A percentile compares a stretch with the other conserved stretches of the same genome.
Evolutionary conservation across 306 rosid genomes (phyloP).

Genomic region (Inga laurina): DNA sequence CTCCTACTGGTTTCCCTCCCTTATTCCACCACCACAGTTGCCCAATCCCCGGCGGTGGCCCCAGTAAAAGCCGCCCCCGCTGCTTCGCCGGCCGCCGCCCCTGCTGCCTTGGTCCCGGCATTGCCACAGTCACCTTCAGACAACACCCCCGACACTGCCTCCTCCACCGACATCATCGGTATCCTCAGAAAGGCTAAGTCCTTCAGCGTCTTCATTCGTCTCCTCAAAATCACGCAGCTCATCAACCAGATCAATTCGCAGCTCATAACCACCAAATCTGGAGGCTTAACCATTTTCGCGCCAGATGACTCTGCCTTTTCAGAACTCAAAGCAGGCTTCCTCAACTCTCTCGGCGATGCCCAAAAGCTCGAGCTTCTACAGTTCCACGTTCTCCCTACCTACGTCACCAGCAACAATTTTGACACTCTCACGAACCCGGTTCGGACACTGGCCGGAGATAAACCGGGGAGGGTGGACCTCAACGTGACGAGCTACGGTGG

Average conservation of each 20-base stretch:
- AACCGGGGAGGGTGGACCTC: slow-evolving; percentile 49
- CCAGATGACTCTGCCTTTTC: slow-evolving; percentile 60
- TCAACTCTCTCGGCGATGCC: slow-evolving; percentile 52
- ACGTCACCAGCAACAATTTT: slow-evolving; percentile 57
- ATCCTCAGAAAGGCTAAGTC: slow-evolving; percentile 57
- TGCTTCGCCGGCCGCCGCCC: slow-evolving; percentile 23
- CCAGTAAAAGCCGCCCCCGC: slow-evolving; percentile 42
- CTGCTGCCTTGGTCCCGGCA: slow-evolving; percentile 42
- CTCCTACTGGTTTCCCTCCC: slow-evolving; percentile 21
- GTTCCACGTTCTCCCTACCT: slow-evolving; percentile 55
- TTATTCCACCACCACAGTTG: slow-evolving; percentile 26
- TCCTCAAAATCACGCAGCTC: slow-evolving; percentile 65
- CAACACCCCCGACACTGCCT: slow-evolving; percentile 32
- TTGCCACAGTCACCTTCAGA: slow-evolving; percentile 45
- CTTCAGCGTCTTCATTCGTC: slow-evolving; percentile 52
- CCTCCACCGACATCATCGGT: slow-evolving; percentile 48
- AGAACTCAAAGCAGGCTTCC: slow-evolving; percentile 62
- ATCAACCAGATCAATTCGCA: slow-evolving; percentile 60
- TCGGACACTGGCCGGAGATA: slow-evolving; percentile 65
- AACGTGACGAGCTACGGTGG: slow-evolving; percentile 63
- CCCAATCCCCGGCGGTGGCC: slow-evolving; percentile 48
- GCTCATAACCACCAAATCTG: slow-evolving; percentile 47
- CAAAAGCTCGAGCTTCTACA: slow-evolving; percentile 65
- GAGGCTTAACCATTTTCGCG: slow-evolving; percentile 60
- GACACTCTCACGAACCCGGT: slow-evolving; percentile 69